Evolutionary conservation across 192 early-diverging fungal species (phyloP).

Genomic region (Pilaira anomala): DNA sequence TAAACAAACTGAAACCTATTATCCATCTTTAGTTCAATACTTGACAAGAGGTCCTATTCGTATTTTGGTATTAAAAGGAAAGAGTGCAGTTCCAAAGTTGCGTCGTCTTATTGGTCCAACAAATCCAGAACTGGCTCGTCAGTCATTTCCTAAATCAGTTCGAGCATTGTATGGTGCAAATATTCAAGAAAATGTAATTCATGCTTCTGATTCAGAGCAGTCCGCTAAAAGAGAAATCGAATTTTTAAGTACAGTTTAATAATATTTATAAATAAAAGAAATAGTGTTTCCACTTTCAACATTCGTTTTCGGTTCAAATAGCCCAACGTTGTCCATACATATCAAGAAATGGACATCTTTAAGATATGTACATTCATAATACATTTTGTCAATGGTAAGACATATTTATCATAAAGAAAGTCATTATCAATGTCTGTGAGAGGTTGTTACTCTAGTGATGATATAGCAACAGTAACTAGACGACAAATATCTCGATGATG

Average conservation of each 20-base stretch:
- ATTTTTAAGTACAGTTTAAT: background rate
- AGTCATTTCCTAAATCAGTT: conserved; percentile 40
- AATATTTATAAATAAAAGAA: too few species aligned
- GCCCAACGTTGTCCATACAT: too few species aligned
- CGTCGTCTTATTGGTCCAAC: conserved; percentile 53
- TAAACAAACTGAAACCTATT: conserved; percentile 38
- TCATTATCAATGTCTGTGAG: too few species aligned
- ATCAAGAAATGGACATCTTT: too few species aligned
- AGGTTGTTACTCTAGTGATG: too few species aligned
- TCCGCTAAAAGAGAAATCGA: conserved; percentile 4
- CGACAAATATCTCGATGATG: too few species aligned
- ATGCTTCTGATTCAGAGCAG: conserved; percentile 52
- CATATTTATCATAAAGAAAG: too few species aligned
- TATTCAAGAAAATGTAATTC: conserved; percentile 48
- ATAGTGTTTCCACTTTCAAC: too few species aligned
- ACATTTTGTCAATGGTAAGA: too few species aligned
- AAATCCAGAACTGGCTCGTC: conserved; percentile 34
- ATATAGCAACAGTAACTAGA: too few species aligned
- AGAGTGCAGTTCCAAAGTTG: conserved; percentile 49
- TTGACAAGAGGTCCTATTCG: conserved; percentile 51
- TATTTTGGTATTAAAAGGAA: conserved; percentile 45
- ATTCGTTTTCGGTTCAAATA: too few species aligned
- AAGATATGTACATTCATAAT: too few species aligned
- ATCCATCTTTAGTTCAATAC: conserved; percentile 39
- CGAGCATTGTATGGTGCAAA: conserved; percentile 46